Base-by-base conservation (phyloP, 768 basidiomycete genomes). In the Botryobasidium botryosum region DNA sequence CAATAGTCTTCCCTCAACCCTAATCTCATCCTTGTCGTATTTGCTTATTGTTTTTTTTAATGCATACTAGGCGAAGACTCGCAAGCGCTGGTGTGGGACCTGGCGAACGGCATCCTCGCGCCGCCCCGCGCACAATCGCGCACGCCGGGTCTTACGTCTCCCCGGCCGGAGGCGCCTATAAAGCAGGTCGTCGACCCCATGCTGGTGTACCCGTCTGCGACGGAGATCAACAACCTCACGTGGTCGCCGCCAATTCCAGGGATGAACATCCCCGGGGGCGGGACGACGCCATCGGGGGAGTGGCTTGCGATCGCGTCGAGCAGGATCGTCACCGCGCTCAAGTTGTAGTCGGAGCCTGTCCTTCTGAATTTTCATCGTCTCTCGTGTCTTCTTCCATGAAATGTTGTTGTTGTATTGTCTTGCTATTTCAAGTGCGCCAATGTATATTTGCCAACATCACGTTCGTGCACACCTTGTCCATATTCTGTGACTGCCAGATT, bases 81-180 rank as follows among this genome's bases (percentile, higher is more conserved):
- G 51, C 90, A 92, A 63, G 67, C 94, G n/a, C 65, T 94, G 7
- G 59, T 97, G 12, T 97, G 91, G 85, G 91, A 97, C 58, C 70
- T 94, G 35, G 67, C 76, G 2, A 43, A 47, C 65, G 72, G 84
- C 5, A 15, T 41, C 8, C 62, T 83, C 43, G 80, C 80, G 57
- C 84, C 83, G 15, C 84, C 83, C 15, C 68, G 81, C 43, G 81
- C 84, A 39, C 40, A 29, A 35, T 26, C 39, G 3, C 49, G 49
- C 4, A 35, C 40, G 8, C 49, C 49, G 4, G 47, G 18, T 15
- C 46, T 43, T 3, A 36, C 23, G 13, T 31, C 27, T n/a, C 20
- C 44, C 23, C 41, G 84, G 84, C 56, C 72, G 74, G 41, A 86
- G 79, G 64, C 50, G 20, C 40, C 82, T 78, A 61, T 73, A 69